Evolutionary conservation across 805 yeast species (phyloP).

Genomic region (Barnettozyma siamensis): DNA sequence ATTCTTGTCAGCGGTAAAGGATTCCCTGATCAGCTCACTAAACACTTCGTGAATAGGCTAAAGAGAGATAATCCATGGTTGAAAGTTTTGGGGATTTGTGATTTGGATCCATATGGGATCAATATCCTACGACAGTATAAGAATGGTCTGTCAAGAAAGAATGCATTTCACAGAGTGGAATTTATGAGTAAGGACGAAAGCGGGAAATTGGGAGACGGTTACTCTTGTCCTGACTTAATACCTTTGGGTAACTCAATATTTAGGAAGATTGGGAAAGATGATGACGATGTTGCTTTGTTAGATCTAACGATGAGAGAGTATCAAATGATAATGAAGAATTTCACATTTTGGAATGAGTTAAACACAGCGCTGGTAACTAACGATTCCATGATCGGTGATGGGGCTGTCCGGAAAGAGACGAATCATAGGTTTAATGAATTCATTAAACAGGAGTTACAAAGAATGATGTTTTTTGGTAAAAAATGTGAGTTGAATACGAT

Average conservation of each 20-base stretch:
- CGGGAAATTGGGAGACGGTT: slow-evolving; percentile 9
- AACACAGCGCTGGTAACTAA: background rate
- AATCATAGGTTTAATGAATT: slow-evolving; percentile 1
- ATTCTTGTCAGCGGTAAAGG: slow-evolving; percentile 63
- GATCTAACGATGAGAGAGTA: slow-evolving; percentile 26
- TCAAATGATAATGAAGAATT: slow-evolving; percentile 17
- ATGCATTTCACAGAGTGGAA: too few relatives aligned
- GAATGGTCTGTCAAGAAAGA: slow-evolving; percentile 7
- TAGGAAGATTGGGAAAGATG: slow-evolving; percentile 13
- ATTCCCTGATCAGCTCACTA: slow-evolving; percentile 56
- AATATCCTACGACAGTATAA: slow-evolving; percentile 47
- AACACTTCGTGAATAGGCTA: slow-evolving; percentile 34
- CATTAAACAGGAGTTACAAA: slow-evolving; percentile 42
- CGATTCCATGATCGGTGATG: too few relatives aligned
- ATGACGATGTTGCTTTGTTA: slow-evolving; percentile 11
- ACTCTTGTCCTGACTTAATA: slow-evolving; percentile 12
- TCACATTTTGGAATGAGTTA: slow-evolving; percentile 7
- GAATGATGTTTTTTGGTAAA: slow-evolving; percentile 48
- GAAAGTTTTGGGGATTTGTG: slow-evolving; percentile 45
- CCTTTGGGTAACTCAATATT: slow-evolving; percentile 16
- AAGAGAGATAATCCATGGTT: slow-evolving; percentile 19
- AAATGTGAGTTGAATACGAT: slow-evolving; percentile 57
- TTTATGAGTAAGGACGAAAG: too few relatives aligned
- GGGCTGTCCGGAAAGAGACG: too few relatives aligned
- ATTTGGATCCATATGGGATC: slow-evolving; percentile 64